Conservation (phyloP, 1,139 yeast genomes). For the Hansenula anomala region DNA sequence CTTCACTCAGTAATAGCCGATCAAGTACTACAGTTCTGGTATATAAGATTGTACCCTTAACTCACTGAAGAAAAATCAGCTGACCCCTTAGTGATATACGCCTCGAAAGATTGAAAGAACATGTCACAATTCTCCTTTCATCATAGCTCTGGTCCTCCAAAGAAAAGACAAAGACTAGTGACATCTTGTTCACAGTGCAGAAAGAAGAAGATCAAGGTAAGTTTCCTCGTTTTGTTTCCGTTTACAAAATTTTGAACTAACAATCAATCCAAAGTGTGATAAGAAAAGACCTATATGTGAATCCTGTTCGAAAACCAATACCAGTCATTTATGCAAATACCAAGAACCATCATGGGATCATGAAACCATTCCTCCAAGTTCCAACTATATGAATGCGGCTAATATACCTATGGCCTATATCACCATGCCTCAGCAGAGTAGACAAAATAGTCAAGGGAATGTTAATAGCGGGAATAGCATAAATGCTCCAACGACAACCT, state of each 20-base stretch:
- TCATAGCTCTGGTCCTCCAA: slow-evolving; percentile 11
- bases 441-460: background rate
- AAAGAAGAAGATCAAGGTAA: slow-evolving; percentile 36
- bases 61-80: no score
- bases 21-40: no score
- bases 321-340: slow-evolving; percentile 18
- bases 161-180: slow-evolving; percentile 24
- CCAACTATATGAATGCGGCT: slow-evolving; percentile 17
- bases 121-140: background rate
- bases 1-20: no score
- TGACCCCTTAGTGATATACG: no score
- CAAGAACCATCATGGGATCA: slow-evolving; percentile 22
- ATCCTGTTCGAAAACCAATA: slow-evolving; percentile 23
- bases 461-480: background rate
- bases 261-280: slow-evolving; percentile 18
- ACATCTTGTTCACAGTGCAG: slow-evolving; percentile 38
- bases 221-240: slow-evolving; percentile 3
- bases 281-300: slow-evolving; percentile 24
- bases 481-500: no score
- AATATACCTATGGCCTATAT: slow-evolving; percentile 19
- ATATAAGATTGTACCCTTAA: no score
- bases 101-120: background rate
- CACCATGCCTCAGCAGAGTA: background rate
- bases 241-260: background rate
- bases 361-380: slow-evolving; percentile 3